These are phyloP conservation scores for Mallotus japonicus DNA, from an alignment of 441 rosid genomes.

Conservation along the genomic window DNA sequence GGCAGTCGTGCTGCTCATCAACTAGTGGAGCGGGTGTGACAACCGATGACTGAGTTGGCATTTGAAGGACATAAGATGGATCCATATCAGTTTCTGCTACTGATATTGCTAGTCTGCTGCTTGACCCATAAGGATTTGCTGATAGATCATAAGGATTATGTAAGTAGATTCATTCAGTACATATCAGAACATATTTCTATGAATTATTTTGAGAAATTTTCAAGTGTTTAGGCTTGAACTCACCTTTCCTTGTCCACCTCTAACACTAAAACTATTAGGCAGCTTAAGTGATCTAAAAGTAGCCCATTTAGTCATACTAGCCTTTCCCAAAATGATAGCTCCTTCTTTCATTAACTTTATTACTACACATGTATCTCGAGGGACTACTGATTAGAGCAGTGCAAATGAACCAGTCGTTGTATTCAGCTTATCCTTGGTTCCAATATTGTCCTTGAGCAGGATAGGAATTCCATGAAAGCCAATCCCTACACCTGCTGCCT, in stretches of 20 bases:
- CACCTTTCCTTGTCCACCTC: conserved; percentile 76
- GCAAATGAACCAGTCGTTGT: conserved; percentile 72
- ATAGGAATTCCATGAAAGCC: conserved; percentile 65
- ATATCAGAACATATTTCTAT: background rate
- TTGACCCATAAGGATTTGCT: conserved; percentile 61
- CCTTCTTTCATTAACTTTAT: conserved; percentile 51
- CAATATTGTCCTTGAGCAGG: conserved; percentile 65
- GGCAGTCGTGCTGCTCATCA: too few species aligned
- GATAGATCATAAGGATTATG: conserved; percentile 71
- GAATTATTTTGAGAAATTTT: background rate
- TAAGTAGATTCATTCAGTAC: background rate
- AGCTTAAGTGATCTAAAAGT: conserved; percentile 23
- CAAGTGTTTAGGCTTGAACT: background rate
- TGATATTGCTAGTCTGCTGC: conserved; percentile 70
- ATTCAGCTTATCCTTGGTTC: conserved; percentile 60
- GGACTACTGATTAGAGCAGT: conserved; percentile 50
- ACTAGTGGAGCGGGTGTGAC: too few species aligned
- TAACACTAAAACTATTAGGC: conserved; percentile 48
- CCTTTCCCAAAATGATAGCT: conserved; percentile 70
- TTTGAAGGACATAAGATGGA: conserved; percentile 63
- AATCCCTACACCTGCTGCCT: conserved; percentile 13
- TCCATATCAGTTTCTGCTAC: conserved; percentile 76
- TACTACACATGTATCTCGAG: conserved; percentile 67
- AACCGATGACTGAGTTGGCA: conserved; percentile 57
- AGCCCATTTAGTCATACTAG: conserved; percentile 72